A percentile compares a stretch with the other conserved stretches of the same genome.
Evolutionary conservation across 2,329 filamentous ascomycete genomes (phyloP).

Genomic region (Neonectria punicea): DNA sequence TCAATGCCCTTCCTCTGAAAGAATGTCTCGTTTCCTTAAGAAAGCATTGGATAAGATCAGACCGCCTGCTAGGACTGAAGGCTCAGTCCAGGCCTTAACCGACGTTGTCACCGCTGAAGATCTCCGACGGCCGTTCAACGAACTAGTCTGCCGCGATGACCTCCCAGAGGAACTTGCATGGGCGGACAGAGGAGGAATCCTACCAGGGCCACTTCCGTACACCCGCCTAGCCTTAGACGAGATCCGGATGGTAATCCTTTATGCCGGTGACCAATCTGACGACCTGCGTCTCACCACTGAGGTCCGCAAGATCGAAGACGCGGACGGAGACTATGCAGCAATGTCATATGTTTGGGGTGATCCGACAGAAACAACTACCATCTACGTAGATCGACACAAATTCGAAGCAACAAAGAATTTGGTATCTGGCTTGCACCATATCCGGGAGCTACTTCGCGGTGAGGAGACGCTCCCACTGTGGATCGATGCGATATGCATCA

Average conservation of each 20-base stretch:
- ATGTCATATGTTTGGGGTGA: conserved; percentile 8
- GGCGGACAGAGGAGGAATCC: neutral
- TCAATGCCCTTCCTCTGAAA: neutral
- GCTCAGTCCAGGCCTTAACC: neutral
- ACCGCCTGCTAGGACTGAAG: neutral
- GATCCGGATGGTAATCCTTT: neutral
- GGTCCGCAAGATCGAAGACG: conserved; percentile 1
- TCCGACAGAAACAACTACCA: neutral
- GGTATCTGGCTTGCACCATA: neutral
- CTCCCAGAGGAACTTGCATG: conserved; percentile 1
- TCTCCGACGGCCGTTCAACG: neutral
- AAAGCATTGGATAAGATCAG: neutral
- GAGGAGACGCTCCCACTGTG: neutral
- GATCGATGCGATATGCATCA: conserved; percentile 11
- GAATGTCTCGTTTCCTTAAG: neutral
- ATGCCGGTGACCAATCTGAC: neutral
- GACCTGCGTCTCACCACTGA: conserved; percentile 3
- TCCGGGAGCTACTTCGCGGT: neutral
- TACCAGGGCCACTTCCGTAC: neutral
- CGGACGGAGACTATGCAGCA: conserved; percentile 3
- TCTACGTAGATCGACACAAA: conserved; percentile 3
- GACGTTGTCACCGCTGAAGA: neutral
- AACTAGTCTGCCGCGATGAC: conserved; percentile 2
- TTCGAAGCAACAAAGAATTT: conserved; percentile 3
- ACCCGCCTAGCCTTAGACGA: neutral